Evolutionary conservation across 1,139 yeast species (phyloP), one percentile per base, ranked within the genome.

Genomic region (Magnusiomyces tetraspermus): DNA sequence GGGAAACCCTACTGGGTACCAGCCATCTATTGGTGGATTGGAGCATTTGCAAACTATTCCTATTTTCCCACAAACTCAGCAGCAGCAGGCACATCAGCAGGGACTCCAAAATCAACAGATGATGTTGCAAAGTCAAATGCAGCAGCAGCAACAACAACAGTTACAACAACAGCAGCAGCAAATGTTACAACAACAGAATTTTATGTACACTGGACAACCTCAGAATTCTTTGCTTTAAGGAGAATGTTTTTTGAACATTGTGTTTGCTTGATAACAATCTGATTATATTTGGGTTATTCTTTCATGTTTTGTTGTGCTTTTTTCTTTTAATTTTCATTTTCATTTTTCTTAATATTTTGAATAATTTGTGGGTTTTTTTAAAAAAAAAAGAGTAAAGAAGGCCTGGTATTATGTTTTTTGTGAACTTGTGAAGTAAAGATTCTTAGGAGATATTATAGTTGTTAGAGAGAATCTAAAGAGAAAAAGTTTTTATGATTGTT

Each of bases 51-150:
- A 43, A 19, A 26, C 46, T 10, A 22, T 43, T 24, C 21, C 36
- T n/a, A 30, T 43, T 15, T 43, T 43, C n/a, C 26, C 46, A 5
- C 46, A 43, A 24, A 43, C 46, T 6, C 46, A 43, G 36, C 46
- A 43, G 23, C 36, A 15, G 8, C 46, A 43, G 22, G 33, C 46
- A 5, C 46, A 43, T 17, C 46, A 43, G 23, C 42, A 17, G 21
- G 42, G 42, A 38, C 24, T 38, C 5, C 23, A 17, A 17, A 38
- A 19, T n/a, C 42, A 38, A 24, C 42, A 38, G 11, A 38, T 38
- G 42, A 38, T 38, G 46, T 26, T 26, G 11, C 30, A 42, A 23
- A 11, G 15, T 15, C 33, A 26, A 17, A 28, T 28, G 22, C 46
- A 23, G 5, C 24, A 17, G 8, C 42, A 3, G 8, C 42, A 38